Evolutionary conservation across 805 yeast species (phyloP).

Genomic region (Candida alai): DNA sequence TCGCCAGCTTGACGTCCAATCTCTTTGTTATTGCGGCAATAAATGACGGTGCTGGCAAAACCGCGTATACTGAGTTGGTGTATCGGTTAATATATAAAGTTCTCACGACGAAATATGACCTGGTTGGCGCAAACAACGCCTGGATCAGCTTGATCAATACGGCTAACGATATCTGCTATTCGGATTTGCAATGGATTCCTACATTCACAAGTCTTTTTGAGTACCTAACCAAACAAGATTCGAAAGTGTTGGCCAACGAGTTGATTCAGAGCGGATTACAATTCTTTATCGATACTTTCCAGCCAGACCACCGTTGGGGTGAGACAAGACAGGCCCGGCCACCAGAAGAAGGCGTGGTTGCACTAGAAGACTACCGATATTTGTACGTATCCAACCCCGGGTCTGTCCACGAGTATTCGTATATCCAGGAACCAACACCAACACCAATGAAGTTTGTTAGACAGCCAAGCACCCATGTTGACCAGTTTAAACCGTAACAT

Average conservation of each 20-base stretch:
- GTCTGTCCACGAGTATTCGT: too few relatives aligned
- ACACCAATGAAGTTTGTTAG: conserved; percentile 9
- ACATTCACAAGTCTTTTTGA: conserved; percentile 19
- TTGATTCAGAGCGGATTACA: conserved; percentile 23
- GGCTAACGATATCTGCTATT: conserved; percentile 28
- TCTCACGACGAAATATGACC: too few relatives aligned
- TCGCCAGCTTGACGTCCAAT: too few relatives aligned
- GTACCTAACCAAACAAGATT: conserved; percentile 12
- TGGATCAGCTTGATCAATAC: conserved; percentile 29
- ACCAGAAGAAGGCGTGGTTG: conserved; percentile 11
- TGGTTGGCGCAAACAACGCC: conserved; percentile 8
- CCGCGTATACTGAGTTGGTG: too few relatives aligned
- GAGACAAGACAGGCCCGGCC: background rate
- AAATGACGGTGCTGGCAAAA: background rate
- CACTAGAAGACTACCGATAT: conserved; percentile 14
- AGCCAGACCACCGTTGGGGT: conserved; percentile 9
- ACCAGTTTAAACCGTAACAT: conserved; percentile 15
- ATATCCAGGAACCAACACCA: background rate
- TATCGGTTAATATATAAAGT: too few relatives aligned
- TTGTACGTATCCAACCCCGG: conserved; percentile 10
- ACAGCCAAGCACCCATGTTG: conserved; percentile 32
- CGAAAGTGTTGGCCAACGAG: conserved; percentile 10
- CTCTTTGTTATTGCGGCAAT: conserved; percentile 17
- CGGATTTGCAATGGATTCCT: conserved; percentile 20
- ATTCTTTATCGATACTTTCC: conserved; percentile 21